phyloP scores from a whole-genome alignment of 352 stramenopile genomes.

The Globisporangium camurandrum region DNA sequence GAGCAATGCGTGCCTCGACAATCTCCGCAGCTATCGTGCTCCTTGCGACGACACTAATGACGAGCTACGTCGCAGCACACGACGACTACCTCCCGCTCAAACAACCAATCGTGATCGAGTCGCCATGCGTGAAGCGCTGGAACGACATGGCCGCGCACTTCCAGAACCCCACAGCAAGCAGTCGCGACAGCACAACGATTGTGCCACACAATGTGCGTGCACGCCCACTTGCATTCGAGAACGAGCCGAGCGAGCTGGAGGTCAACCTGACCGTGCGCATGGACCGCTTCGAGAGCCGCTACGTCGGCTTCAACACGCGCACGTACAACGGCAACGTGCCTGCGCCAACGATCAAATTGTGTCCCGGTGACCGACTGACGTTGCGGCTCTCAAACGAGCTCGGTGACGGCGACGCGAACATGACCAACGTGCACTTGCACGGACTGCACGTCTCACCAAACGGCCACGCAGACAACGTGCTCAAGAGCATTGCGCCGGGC shows the following conservation, averaged over 20 bases:
- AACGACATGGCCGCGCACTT: constrained; percentile 1
- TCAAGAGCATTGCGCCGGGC: constrained; percentile 41
- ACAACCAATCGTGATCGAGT: constrained; percentile 22
- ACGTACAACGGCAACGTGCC: constrained; percentile 63
- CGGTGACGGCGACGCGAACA: constrained; percentile 35
- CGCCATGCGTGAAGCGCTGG: constrained; percentile 1
- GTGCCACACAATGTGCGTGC: background rate
- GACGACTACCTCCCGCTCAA: constrained; percentile 36
- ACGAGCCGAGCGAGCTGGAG: constrained; percentile 34
- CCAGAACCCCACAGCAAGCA: constrained; percentile 12
- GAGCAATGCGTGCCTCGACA: background rate
- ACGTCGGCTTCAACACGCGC: constrained; percentile 68
- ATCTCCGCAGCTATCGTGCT: too few relatives aligned
- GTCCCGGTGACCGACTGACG: constrained; percentile 51
- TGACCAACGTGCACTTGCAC: constrained; percentile 68
- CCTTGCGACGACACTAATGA: background rate
- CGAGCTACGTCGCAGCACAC: constrained; percentile 2
- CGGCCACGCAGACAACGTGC: constrained; percentile 50
- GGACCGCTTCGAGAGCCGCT: constrained; percentile 57
- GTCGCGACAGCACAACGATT: background rate
- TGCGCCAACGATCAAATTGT: constrained; percentile 66
- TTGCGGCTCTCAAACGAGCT: constrained; percentile 54
- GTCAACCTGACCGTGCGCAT: constrained; percentile 53
- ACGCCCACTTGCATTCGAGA: constrained; percentile 29
- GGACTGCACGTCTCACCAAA: constrained; percentile 58